Base-by-base conservation (phyloP, 2,329 filamentous ascomycete genomes). In the Cytospora mali region DNA sequence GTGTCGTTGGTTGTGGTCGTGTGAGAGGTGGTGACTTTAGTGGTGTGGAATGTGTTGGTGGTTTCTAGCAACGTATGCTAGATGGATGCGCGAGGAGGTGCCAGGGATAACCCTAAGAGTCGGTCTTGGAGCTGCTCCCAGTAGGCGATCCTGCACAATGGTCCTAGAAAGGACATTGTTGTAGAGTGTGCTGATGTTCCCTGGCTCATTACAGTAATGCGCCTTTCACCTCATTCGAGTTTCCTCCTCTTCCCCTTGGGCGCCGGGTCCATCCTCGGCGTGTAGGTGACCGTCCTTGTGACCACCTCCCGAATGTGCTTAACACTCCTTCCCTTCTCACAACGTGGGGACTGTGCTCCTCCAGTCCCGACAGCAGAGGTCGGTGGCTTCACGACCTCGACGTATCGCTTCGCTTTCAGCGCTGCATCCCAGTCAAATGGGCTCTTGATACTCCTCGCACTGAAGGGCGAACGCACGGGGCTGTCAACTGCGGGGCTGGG, bases 181-280 rank as follows among this genome's bases (percentile, higher is more conserved):
- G 39, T 61, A 49, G 49, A 42, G 23, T 58, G 48, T 42, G 46
- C 28, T 49, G 18, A 33, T 61, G 55, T 55, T 39, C 52, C 55
- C 51, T 42, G 50, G 61, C 61, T 55, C 55, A 31, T 48, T 46
- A 56, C 27, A 52, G 7, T 53, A 46, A 25, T 42, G 46, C 35
- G 56, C 48, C 33, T 14, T 46, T 18, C 42, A 46, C 42, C 48
- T 66, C 67, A 80, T 67, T 83, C 80, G 55, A 82, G 75, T 81
- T 92, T 96, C 79, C 93, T 89, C 79, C 93, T 87, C 84, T 97
- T 98, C 67, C 93, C 93, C 75, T 93, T 93, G 9, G 93, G 94
- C 42, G 93, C 92, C 27, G 93, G 91, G 68, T 93, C 91, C 79
- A 98, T 91, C 68, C 88, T 83, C 65, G 87, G 90, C 74, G 91